phyloP scores from a whole-genome alignment of 31 red algal genomes.

The Odonthalia washingtoniensis region DNA sequence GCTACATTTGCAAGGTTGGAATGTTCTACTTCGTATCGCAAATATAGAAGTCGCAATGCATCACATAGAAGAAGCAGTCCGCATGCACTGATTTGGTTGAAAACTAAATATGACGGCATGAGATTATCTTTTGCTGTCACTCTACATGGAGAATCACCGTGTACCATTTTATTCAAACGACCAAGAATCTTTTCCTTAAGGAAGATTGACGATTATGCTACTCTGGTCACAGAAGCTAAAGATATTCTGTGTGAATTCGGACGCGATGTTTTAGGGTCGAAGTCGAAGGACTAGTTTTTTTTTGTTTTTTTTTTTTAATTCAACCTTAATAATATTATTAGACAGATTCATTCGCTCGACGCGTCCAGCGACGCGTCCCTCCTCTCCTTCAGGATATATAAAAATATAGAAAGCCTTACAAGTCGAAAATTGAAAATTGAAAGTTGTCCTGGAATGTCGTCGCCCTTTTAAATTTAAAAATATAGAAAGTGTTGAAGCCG shows the following conservation, averaged over 20 bases:
- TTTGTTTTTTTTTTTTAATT: not conserved
- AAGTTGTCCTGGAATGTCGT: too few relatives aligned
- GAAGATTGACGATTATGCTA: slow-evolving; percentile 51
- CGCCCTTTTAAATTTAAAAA: too few relatives aligned
- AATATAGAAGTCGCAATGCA: slow-evolving; percentile 47
- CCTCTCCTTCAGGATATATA: too few relatives aligned
- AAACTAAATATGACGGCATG: slow-evolving; percentile 50
- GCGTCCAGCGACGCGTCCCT: too few relatives aligned
- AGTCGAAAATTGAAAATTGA: too few relatives aligned
- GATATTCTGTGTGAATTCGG: slow-evolving; percentile 54
- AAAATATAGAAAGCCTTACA: too few relatives aligned
- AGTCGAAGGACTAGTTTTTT: not conserved
- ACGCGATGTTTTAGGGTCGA: slow-evolving; percentile 8
- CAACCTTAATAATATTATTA: not conserved
- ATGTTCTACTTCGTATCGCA: slow-evolving; percentile 35
- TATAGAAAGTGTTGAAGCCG: too few relatives aligned
- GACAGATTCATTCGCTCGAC: not conserved
- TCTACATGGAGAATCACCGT: slow-evolving; percentile 67
- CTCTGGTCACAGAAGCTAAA: slow-evolving; percentile 43
- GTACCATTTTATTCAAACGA: slow-evolving; percentile 50
- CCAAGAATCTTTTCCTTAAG: slow-evolving; percentile 34
- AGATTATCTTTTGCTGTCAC: slow-evolving; percentile 46
- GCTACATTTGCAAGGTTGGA: slow-evolving; percentile 53
- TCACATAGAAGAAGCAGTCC: slow-evolving; percentile 16
- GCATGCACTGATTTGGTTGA: slow-evolving; percentile 53